Evolutionary conservation across 177 flowering plant genomes (phyloP), one percentile per base, ranked within the genome.

Genomic region (Tripterygium wilfordii): DNA sequence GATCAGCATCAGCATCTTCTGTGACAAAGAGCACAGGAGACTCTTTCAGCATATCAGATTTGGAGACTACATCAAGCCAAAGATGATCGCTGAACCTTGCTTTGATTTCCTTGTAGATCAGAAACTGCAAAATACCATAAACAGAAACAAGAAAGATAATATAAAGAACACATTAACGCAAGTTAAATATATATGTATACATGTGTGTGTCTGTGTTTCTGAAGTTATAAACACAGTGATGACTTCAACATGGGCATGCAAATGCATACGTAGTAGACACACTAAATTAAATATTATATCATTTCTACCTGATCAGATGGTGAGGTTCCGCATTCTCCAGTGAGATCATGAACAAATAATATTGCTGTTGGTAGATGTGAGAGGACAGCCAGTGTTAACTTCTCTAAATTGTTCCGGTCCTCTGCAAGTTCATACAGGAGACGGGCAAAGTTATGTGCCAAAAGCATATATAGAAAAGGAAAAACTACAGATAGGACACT

Each of bases 301-400:
- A n/a, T 16, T n/a, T n/a, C 38, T 72, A 89, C 98, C 96, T 92
- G 98, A 76, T 92, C 91, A 54, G 91, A 77, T 44, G 96, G 77
- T 19, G 91, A 83, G 26, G 77, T 86, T 16, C 98, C 98, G 66
- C 98, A 92, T 69, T 92, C 87, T 63, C 98, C 98, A 31, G 96
- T 51, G 21, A 92, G 73, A 53, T 92, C 98, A 68, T 92, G 98
- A 48, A 92, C 98, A 62, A 62, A 92, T 22, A 92, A 64, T 46
- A 88, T 64, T 14, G 98, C 96, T 45, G 98, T 92, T 36, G 98
- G 98, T 53, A 92, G 62, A 75, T 92, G 87, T 21, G 94, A 58
- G 47, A 92, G 95, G 50, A 92, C 98, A 42, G 98, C 91, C 42
- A 92, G 83, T 0, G 96, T 92, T 52, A 92, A 70, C 78, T 88